Evolutionary conservation across 2,329 filamentous ascomycete genomes (phyloP).

Genomic region (Aspergillus fructus): DNA sequence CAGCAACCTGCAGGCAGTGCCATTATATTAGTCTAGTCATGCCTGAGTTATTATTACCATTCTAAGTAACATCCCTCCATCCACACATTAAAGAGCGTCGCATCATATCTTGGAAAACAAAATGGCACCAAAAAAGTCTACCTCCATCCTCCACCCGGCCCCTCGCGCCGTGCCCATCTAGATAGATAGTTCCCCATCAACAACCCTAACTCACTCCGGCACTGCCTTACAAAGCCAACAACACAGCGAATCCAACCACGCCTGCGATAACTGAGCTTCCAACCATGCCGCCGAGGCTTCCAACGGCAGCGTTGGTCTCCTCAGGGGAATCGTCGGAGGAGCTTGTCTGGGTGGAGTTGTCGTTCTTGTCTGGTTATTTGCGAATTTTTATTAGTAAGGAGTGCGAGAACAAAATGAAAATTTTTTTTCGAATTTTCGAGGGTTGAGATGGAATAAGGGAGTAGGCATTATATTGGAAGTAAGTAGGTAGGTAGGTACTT

Average conservation of each 20-base stretch:
- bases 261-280: neutral
- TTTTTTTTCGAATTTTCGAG: no score
- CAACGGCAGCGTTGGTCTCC: neutral
- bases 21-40: neutral
- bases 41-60: neutral
- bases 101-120: neutral
- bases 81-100: neutral
- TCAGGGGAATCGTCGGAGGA: neutral
- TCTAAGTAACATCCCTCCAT: neutral
- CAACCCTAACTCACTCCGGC: neutral
- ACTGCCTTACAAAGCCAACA: conserved; percentile 2
- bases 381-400: neutral
- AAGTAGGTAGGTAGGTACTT: conserved; percentile 23
- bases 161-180: neutral
- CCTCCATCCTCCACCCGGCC: neutral
- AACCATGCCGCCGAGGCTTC: neutral
- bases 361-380: conserved; percentile 2
- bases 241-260: conserved; percentile 1
- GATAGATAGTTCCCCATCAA: neutral
- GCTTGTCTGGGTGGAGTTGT: conserved; percentile 1
- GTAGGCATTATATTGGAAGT: conserved; percentile 16
- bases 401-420: neutral
- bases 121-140: neutral
- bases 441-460: neutral
- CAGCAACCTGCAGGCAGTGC: neutral